Base-by-base conservation (phyloP, 768 basidiomycete species). In the Mycena galericulata region DNA sequence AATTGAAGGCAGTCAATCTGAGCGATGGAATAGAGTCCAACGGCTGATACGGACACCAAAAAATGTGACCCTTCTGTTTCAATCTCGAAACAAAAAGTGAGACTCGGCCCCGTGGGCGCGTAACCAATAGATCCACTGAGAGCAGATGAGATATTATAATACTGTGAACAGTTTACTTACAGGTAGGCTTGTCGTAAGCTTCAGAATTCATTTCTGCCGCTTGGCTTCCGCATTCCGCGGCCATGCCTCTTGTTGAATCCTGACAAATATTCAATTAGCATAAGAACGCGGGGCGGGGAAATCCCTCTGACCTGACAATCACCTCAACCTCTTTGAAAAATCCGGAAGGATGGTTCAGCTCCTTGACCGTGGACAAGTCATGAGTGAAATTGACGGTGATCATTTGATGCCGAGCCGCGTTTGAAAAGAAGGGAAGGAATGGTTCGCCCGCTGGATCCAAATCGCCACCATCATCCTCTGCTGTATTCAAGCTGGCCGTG, bases 281-380 rank as follows among this genome's bases (percentile, higher is more conserved):
- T 36, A 36, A 36, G 34, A 36, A 36, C 34, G 34, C 34, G n/a
- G n/a, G n/a, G n/a, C n/a, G n/a, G n/a, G n/a, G 8, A 36, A 36
- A 36, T 36, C n/a, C n/a, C n/a, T 17, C 41, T 26, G 10, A 58
- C 57, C 43, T 45, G 29, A 29, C 29, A 2, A 61, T 47, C 17
- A 30, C 59, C 26, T 61, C 46, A 12, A 49, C 46, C 11, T 61
- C 59, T 27, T 38, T 61, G 54, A 53, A 38, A 45, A 24, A 62
- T n/a, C 41, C 59, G 10, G 24, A 29, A 7, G 54, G 63, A 40
- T 57, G 40, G 27, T n/a, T 57, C 29, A 47, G 61, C 61, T 40
- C 56, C 8, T 65, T 38, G 18, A 65, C 43, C 6, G 26, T 22
- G 15, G 63, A 47, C 6, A 65, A 27, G 45, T 56, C 47, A 38